Evolutionary conservation across 2,329 filamentous ascomycete species (phyloP), one percentile per base, ranked within the genome.

Genomic region (Cladophialophora yegresii): DNA sequence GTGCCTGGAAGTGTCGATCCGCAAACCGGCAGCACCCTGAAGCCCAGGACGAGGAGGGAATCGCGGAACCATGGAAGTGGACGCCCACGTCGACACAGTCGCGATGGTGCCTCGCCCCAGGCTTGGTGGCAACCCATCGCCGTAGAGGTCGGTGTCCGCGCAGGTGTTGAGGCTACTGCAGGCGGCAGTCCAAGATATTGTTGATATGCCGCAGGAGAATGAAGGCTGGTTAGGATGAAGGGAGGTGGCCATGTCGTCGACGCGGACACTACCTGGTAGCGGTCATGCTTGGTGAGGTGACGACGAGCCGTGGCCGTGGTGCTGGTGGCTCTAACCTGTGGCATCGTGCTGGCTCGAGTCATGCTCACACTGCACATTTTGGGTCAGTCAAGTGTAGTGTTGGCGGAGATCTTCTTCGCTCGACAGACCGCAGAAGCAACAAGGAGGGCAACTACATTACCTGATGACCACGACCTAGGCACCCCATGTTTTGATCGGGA

Each of bases 51-150:
- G 55, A 33, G 26, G 22, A 58, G 6, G 13, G 49, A 16, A 26
- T 20, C 16, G 55, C 32, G 4, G 40, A 58, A 58, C 40, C 32
- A 23, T 40, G 20, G 40, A 47, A 58, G 55, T 13, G 55, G 22
- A 30, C 23, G 10, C 8, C 22, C 47, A 28, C 8, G 22, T 28
- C 13, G 47, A 50, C 20, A 50, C 20, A 26, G 12, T 9, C n/a
- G 23, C 23, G 47, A 50, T 26, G 45, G 22, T 26, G 47, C 47
- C 47, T 22, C 47, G 12, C 6, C 7, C 13, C 23, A 26, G 3
- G 47, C 7, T 50, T 16, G 47, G 9, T 7, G 16, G 20, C 16
- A 16, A 50, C 9, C 22, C 47, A 50, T 50, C 6, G 13, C 13
- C 8, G 9, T 26, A 9, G 47, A 50, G 22, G 7, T 13, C 22